Evolutionary conservation across 164 flowering plant genomes (phyloP).

Genomic region (Magnolia officinalis): DNA sequence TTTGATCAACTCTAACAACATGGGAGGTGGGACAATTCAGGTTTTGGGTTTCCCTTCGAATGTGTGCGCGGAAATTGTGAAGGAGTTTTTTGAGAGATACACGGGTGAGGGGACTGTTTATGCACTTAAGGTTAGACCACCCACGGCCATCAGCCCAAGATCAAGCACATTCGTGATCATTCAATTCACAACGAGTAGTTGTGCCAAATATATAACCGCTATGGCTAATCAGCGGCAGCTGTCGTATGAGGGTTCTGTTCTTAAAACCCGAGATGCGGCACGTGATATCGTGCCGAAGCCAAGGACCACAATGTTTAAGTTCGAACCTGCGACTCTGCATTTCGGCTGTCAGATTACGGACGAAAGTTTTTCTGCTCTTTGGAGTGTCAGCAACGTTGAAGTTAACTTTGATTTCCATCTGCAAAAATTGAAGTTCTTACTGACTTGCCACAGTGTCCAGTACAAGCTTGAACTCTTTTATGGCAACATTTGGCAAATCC

Average conservation of each 20-base stretch:
- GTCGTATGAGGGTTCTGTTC: slow-evolving; percentile 32
- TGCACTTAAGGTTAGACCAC: slow-evolving; percentile 43
- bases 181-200: slow-evolving; percentile 38
- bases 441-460: slow-evolving; percentile 4
- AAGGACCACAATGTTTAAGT: slow-evolving; percentile 25
- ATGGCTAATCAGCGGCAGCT: slow-evolving; percentile 23
- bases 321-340: slow-evolving; percentile 34
- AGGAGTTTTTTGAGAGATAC: slow-evolving; percentile 36
- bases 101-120: slow-evolving; percentile 53
- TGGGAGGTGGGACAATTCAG: slow-evolving; percentile 49
- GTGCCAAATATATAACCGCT: slow-evolving; percentile 36
- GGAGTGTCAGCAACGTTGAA: slow-evolving; percentile 29
- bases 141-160: slow-evolving; percentile 18
- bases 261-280: slow-evolving; percentile 39
- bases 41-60: slow-evolving; percentile 49
- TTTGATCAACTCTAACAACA: background rate
- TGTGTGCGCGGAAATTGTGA: slow-evolving; percentile 35
- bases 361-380: slow-evolving; percentile 39
- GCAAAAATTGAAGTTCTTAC: slow-evolving; percentile 18
- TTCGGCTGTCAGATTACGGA: slow-evolving; percentile 65
- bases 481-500: slow-evolving; percentile 65
- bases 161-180: slow-evolving; percentile 51
- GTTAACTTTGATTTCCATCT: slow-evolving; percentile 47
- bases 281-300: slow-evolving; percentile 55
- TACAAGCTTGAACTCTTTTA: slow-evolving; percentile 47